Evolutionary conservation across 2,329 filamentous ascomycete species (phyloP).

Genomic region (Alternaria arborescens): DNA sequence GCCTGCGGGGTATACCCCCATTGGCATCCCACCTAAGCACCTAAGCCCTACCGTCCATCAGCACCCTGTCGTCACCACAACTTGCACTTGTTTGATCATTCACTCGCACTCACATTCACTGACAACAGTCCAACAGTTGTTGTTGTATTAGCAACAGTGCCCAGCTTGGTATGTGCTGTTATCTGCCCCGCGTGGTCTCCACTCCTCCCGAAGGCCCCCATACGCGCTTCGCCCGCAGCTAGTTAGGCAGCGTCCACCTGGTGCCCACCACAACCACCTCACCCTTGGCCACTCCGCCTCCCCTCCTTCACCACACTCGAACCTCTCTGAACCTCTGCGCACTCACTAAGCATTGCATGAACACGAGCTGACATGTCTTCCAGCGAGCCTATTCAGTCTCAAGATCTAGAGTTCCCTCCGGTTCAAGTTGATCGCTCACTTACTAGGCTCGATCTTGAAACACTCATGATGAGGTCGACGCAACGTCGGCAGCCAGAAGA

Average conservation of each 20-base stretch:
- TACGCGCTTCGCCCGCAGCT: constrained; percentile 30
- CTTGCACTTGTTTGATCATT: constrained; percentile 1
- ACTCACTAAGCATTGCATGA: constrained; percentile 19
- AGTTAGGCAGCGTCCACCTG: constrained; percentile 36
- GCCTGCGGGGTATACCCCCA: constrained; percentile 14
- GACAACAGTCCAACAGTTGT: background rate
- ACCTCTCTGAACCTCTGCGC: constrained; percentile 1
- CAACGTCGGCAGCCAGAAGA: constrained; percentile 37
- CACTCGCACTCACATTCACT: background rate
- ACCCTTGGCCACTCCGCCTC: constrained; percentile 17
- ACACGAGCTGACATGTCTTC: constrained; percentile 42
- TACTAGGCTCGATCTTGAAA: constrained; percentile 43
- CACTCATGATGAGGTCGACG: constrained; percentile 48
- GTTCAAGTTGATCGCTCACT: constrained; percentile 43
- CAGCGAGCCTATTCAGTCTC: constrained; percentile 35
- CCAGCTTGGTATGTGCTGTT: constrained; percentile 12
- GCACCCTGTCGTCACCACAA: constrained; percentile 11
- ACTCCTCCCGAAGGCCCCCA: constrained; percentile 15
- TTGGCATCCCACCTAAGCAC: constrained; percentile 15
- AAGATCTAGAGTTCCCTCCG: constrained; percentile 44
- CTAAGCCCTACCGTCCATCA: constrained; percentile 6
- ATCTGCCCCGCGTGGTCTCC: constrained; percentile 10
- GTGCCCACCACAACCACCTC: constrained; percentile 22
- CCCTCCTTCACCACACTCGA: constrained; percentile 16
- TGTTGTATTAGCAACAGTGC: background rate